These are phyloP conservation scores for Thinopyrum elongatum DNA, from an alignment of 176 grass and related monocot genomes.

Conservation along the genomic window DNA sequence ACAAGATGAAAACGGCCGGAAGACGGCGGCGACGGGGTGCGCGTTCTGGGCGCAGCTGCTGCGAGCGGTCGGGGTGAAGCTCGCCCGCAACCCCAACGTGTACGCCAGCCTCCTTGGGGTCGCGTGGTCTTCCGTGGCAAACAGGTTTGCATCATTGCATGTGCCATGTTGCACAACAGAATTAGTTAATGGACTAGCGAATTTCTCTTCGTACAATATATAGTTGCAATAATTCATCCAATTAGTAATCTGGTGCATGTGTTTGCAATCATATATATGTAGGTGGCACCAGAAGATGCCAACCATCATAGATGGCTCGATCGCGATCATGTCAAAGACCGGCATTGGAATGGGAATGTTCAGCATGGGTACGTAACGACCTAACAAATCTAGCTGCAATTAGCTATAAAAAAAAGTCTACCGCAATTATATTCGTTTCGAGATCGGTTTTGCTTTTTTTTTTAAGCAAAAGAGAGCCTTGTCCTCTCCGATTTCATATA, in stretches of 20 bases:
- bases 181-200: not conserved
- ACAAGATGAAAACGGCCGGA: not conserved
- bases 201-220: not conserved
- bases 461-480: too few relatives aligned
- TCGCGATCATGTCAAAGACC: slow-evolving; percentile 74
- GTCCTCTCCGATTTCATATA: too few relatives aligned
- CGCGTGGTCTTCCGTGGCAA: slow-evolving; percentile 49
- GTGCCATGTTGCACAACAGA: not conserved
- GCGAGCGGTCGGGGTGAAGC: slow-evolving; percentile 46
- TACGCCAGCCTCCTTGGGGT: slow-evolving; percentile 76
- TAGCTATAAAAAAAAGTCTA: too few relatives aligned
- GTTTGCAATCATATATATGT: not conserved
- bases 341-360: slow-evolving; percentile 75
- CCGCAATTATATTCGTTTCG: not conserved
- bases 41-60: slow-evolving; percentile 36
- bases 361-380: slow-evolving; percentile 55
- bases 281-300: slow-evolving; percentile 82
- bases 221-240: not conserved
- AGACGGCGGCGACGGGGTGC: not conserved
- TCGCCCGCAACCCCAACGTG: slow-evolving; percentile 68
- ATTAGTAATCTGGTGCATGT: not conserved
- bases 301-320: slow-evolving; percentile 65
- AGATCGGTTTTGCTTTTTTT: not conserved
- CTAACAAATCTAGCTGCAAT: too few relatives aligned
- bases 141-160: slow-evolving; percentile 30